Evolutionary conservation across 2,329 filamentous ascomycete species (phyloP).

Genomic region (Colletotrichum sidae): DNA sequence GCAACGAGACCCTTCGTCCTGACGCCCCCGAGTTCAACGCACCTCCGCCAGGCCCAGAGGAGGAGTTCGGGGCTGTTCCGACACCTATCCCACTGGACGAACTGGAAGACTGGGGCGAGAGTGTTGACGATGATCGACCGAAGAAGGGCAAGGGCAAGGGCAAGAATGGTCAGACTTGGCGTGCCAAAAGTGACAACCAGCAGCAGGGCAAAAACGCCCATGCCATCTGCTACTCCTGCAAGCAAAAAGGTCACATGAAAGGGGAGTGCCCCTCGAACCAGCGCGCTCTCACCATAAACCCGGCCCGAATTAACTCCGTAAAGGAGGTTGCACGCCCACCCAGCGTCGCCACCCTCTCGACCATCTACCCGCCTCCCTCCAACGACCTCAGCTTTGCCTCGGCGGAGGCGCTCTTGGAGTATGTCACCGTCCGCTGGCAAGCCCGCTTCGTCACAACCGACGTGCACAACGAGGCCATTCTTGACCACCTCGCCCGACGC

Average conservation of each 20-base stretch:
- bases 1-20: not conserved
- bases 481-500: conserved; percentile 81
- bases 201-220: conserved; percentile 20
- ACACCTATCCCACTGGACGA: not conserved
- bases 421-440: conserved; percentile 87
- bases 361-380: conserved; percentile 53
- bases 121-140: too few species aligned
- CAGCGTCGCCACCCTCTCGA: conserved; percentile 68
- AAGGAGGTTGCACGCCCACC: conserved; percentile 12
- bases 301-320: not conserved
- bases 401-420: conserved; percentile 79
- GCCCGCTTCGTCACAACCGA: conserved; percentile 88
- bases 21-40: not conserved
- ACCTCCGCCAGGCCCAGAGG: not conserved
- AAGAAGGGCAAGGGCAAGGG: too few species aligned
- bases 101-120: too few species aligned
- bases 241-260: conserved; percentile 16
- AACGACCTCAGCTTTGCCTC: conserved; percentile 64
- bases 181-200: not conserved
- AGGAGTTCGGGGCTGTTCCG: conserved; percentile 4
- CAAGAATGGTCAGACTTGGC: not conserved
- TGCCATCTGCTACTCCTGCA: conserved; percentile 20
- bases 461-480: conserved; percentile 76
- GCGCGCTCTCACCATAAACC: conserved; percentile 1
- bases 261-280: conserved; percentile 6